Evolutionary conservation across 2,329 filamentous ascomycete genomes (phyloP).

Genomic region (Davidsoniella australis): DNA sequence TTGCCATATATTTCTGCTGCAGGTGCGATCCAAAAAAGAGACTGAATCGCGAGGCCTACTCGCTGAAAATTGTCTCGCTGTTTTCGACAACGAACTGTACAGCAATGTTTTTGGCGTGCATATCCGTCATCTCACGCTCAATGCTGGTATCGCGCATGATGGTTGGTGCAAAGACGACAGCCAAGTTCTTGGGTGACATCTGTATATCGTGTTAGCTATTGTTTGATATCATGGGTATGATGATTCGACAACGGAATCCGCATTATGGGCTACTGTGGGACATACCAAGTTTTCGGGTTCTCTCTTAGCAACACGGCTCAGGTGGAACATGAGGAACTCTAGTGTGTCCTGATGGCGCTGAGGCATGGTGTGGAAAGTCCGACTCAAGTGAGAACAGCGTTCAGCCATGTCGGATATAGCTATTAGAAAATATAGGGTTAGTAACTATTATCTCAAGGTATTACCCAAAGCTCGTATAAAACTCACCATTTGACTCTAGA

Average conservation of each 20-base stretch:
- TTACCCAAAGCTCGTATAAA: background rate
- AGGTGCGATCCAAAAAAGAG: conserved; percentile 3
- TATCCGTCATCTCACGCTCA: conserved; percentile 90
- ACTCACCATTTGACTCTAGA: conserved; percentile 60
- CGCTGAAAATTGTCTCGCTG: conserved; percentile 61
- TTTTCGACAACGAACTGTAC: conserved; percentile 90
- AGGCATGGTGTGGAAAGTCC: conserved; percentile 63
- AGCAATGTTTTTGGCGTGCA: conserved; percentile 79
- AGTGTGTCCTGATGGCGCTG: conserved; percentile 74
- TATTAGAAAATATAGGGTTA: conserved; percentile 19
- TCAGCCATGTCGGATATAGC: conserved; percentile 48
- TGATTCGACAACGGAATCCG: background rate
- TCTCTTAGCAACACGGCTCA: conserved; percentile 67
- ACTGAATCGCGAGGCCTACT: conserved; percentile 16
- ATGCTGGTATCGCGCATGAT: conserved; percentile 86
- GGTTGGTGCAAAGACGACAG: conserved; percentile 93
- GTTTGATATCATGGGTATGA: background rate
- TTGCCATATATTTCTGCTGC: background rate
- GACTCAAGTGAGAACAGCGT: conserved; percentile 53
- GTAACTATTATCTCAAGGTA: background rate
- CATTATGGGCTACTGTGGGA: conserved; percentile 17
- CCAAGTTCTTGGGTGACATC: conserved; percentile 94
- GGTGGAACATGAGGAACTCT: conserved; percentile 86
- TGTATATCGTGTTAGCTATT: conserved; percentile 18
- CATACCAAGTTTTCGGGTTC: conserved; percentile 67